Evolutionary conservation across 2,329 filamentous ascomycete species (phyloP), one percentile per base, ranked within the genome.

Genomic region (Aspergillus novofumigatus): DNA sequence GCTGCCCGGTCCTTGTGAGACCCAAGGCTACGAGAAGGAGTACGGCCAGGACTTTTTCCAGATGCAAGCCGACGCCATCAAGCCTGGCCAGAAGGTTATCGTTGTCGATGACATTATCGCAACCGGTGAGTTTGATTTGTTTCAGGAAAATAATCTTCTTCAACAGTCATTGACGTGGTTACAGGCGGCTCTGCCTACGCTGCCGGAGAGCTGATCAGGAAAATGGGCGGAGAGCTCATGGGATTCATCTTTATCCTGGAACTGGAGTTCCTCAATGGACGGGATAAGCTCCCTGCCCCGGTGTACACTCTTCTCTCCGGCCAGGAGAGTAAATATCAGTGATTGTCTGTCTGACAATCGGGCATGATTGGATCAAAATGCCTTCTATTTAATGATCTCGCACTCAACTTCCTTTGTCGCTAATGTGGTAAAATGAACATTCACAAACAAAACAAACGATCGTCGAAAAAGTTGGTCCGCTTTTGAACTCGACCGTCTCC

Each of bases 21-120:
- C 90, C 55, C 92, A 92, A 64, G 83, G 83, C 66, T 99, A 91
- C 76, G 81, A 92, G 77, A 99, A 99, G 83, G 94, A 99, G 77
- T 99, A 99, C 72, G 94, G 94, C 62, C 83, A 87, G 76, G 94
- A 99, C 75, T 88, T 88, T 73, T 97, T 99, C 80, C 91, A 97
- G 83, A 95, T 99, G 81, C 94, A 99, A 81, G 80, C 84, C 65
- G 92, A 89, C 75, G 88, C 88, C 48, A 87, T 99, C 69, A 87
- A 89, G 78, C 82, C 85, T 52, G 92, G 92, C 38, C 91, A 96
- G 79, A 92, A 88, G 75, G 93, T 96, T 57, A 80, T 99, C 61
- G 84, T 99, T 64, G 92, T 99, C 32, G 94, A 99, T 76, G 94
- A 99, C 75, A 96, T 99, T 71, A 97, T 99, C 79, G 94, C 94